Evolutionary conservation across 2,329 filamentous ascomycete species (phyloP), one percentile per base, ranked within the genome.

Genomic region (Cadophora luteo-olivacea): DNA sequence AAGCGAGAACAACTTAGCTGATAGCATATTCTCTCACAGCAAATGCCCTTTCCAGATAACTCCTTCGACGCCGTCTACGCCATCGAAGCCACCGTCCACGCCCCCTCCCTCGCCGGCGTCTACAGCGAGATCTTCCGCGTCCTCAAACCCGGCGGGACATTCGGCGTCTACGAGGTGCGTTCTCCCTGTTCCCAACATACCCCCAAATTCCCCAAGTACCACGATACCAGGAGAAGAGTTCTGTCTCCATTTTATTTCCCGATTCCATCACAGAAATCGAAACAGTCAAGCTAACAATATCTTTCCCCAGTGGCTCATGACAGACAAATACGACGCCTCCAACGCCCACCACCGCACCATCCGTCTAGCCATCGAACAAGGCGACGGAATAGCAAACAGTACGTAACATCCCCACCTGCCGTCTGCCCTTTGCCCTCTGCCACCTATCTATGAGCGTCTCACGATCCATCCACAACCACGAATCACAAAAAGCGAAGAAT

Each of bases 361-460:
- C 78, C 92, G 96, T 72, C 89, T 97, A 22, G 94, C 92, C 72
- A 99, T 99, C 73, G 96, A 99, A 85, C 90, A 93, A 79, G 96
- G 96, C 77, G 91, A 98, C 78, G 96, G 96, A 75, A 98, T 99
- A 80, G 94, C 93, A 77, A 97, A 97, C 84, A 97, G n/a, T n/a
- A n/a, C n/a, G n/a, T n/a, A n/a, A n/a, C n/a, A n/a, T n/a, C n/a
- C n/a, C n/a, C n/a, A n/a, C n/a, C n/a, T n/a, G n/a, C n/a, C n/a
- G n/a, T n/a, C n/a, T n/a, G n/a, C n/a, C n/a, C n/a, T n/a, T n/a
- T n/a, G n/a, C n/a, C n/a, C n/a, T n/a, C n/a, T n/a, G n/a, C n/a
- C n/a, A n/a, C n/a, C n/a, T n/a, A n/a, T n/a, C n/a, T n/a, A n/a
- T n/a, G n/a, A n/a, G n/a, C n/a, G n/a, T n/a, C n/a, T n/a, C n/a